phyloP scores from a whole-genome alignment of 2,329 filamentous ascomycete genomes.

The Aspergillus neotritici region DNA sequence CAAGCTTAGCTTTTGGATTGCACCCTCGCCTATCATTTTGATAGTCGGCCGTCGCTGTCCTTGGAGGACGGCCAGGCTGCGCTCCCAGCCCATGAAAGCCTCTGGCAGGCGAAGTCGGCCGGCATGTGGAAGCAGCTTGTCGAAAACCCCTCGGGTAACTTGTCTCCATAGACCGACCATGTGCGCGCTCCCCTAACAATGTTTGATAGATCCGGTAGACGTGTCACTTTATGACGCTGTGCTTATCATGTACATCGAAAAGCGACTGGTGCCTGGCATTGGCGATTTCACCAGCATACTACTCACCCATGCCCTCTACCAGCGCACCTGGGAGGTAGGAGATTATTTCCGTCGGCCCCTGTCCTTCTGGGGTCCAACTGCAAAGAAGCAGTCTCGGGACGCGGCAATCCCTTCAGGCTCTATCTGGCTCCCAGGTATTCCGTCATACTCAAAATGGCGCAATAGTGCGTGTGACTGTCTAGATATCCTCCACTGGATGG shows the following conservation, averaged over 20 bases:
- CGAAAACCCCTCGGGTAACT: slow-evolving; percentile 19
- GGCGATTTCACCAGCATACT: slow-evolving; percentile 48
- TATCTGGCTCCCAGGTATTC: slow-evolving; percentile 46
- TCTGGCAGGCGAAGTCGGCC: slow-evolving; percentile 36
- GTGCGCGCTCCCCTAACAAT: neutral
- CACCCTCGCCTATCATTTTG: slow-evolving; percentile 37
- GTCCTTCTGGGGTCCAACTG: slow-evolving; percentile 43
- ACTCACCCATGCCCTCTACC: slow-evolving; percentile 48
- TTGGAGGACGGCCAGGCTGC: slow-evolving; percentile 38
- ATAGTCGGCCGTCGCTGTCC: slow-evolving; percentile 30
- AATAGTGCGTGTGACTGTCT: slow-evolving; percentile 43
- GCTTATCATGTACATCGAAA: slow-evolving; percentile 47
- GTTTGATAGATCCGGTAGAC: slow-evolving; percentile 16
- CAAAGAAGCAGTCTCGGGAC: slow-evolving; percentile 33
- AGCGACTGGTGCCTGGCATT: slow-evolving; percentile 39
- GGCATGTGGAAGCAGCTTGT: slow-evolving; percentile 28
- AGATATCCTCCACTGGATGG: slow-evolving; percentile 55
- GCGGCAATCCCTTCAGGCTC: slow-evolving; percentile 30
- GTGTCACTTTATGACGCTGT: slow-evolving; percentile 40
- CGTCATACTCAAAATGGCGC: slow-evolving; percentile 44
- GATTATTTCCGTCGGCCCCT: slow-evolving; percentile 43
- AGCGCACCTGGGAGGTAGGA: slow-evolving; percentile 46
- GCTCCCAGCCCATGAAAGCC: slow-evolving; percentile 37
- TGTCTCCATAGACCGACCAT: neutral
- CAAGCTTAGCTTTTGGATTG: slow-evolving; percentile 38